Evolutionary conservation across 2,329 filamentous ascomycete species (phyloP).

Genomic region (Metarhizium rileyi): DNA sequence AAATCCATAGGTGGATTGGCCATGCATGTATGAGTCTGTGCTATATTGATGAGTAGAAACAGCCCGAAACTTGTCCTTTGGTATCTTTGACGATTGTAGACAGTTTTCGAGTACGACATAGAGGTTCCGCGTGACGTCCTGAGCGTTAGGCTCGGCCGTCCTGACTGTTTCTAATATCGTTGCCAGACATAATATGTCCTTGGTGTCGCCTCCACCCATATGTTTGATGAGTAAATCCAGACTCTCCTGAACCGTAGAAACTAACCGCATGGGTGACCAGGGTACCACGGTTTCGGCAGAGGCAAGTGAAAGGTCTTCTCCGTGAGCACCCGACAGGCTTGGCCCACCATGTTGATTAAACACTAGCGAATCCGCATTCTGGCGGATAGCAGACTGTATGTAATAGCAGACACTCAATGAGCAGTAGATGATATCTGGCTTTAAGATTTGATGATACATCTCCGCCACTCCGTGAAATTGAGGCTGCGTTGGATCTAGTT

Average conservation of each 20-base stretch:
- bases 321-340: constrained; percentile 15
- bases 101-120: constrained; percentile 34
- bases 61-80: constrained; percentile 21
- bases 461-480: constrained; percentile 39
- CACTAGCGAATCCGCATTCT: constrained; percentile 19
- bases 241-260: constrained; percentile 35
- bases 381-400: constrained; percentile 28
- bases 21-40: constrained; percentile 18
- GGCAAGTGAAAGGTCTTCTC: constrained; percentile 17
- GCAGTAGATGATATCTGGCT: constrained; percentile 44
- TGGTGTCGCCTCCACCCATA: constrained; percentile 39
- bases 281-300: constrained; percentile 26
- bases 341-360: constrained; percentile 19
- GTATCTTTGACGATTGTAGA: constrained; percentile 33
- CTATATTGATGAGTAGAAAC: constrained; percentile 3
- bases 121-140: constrained; percentile 32
- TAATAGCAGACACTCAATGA: constrained; percentile 47
- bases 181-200: constrained; percentile 39
- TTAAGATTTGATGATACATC: constrained; percentile 43
- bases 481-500: constrained; percentile 37
- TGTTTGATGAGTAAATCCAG: constrained; percentile 35
- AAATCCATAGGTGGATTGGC: constrained; percentile 20
- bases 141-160: constrained; percentile 28
- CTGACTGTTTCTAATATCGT: constrained; percentile 38
- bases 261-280: constrained; percentile 32